These are phyloP conservation scores for Beauveria caledonica DNA, from an alignment of 2,329 filamentous ascomycete genomes.

Conservation along the genomic window DNA sequence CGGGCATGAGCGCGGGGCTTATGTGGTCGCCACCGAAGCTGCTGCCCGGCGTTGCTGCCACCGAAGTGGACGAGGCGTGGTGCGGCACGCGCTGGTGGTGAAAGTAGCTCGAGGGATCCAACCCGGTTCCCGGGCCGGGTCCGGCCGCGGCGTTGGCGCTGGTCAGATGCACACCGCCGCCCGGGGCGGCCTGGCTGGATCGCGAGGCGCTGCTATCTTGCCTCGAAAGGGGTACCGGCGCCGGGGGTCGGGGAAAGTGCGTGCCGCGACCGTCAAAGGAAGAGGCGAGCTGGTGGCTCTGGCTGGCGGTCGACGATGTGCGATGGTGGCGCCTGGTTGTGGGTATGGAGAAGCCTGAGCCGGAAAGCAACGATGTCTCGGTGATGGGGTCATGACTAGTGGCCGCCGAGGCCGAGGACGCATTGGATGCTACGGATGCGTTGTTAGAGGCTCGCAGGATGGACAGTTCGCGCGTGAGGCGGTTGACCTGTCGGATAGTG, in stretches of 20 bases:
- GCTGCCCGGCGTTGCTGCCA: slow-evolving; percentile 34
- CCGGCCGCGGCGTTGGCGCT: not conserved
- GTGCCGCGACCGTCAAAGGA: slow-evolving; percentile 30
- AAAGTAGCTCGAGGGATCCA: slow-evolving; percentile 36
- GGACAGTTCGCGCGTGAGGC: slow-evolving; percentile 79
- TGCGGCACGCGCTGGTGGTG: slow-evolving; percentile 37
- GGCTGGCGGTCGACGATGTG: slow-evolving; percentile 50
- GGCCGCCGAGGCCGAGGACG: slow-evolving; percentile 52
- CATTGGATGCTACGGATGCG: slow-evolving; percentile 56
- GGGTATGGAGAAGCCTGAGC: slow-evolving; percentile 50
- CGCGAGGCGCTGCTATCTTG: slow-evolving; percentile 49
- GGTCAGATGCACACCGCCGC: slow-evolving; percentile 36
- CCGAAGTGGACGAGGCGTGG: slow-evolving; percentile 24
- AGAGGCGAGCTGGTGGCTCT: slow-evolving; percentile 31
- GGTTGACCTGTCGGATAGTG: slow-evolving; percentile 61
- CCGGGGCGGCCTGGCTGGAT: slow-evolving; percentile 40
- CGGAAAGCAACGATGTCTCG: slow-evolving; percentile 46
- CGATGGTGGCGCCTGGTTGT: slow-evolving; percentile 47
- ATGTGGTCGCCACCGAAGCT: slow-evolving; percentile 29
- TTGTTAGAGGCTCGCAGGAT: slow-evolving; percentile 67
- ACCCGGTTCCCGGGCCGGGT: not conserved
- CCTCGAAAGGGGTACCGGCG: slow-evolving; percentile 38
- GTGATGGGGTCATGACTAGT: slow-evolving; percentile 39
- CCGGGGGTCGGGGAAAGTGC: slow-evolving; percentile 37
- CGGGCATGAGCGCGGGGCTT: slow-evolving; percentile 47